A percentile compares a stretch with the other conserved stretches of the same genome.
These are phyloP conservation scores for Entoloma clypeatum DNA, from an alignment of 1,284 basidiomycete genomes.

Conservation along the genomic window DNA sequence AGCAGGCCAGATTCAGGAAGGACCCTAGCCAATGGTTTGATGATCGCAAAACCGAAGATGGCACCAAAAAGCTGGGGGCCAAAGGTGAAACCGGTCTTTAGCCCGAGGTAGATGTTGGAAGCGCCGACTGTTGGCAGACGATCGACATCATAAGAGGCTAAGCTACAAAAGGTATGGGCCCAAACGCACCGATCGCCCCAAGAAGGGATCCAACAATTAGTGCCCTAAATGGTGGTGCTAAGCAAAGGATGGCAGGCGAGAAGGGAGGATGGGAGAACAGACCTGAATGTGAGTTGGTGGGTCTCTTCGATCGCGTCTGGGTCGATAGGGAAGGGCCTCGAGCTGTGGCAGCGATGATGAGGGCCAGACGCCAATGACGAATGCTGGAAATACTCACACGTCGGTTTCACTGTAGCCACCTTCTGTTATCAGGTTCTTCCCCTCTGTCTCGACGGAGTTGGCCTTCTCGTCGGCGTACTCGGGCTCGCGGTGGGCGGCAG, in stretches of 20 bases:
- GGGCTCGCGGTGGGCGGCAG: constrained; percentile 12
- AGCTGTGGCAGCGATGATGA: constrained; percentile 20
- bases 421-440: too few relatives aligned
- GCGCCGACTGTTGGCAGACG: constrained; percentile 48
- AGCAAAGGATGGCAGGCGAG: not conserved
- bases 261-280: constrained; percentile 2
- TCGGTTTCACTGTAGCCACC: constrained; percentile 34
- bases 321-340: constrained; percentile 50
- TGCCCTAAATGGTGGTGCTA: constrained; percentile 34
- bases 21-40: constrained; percentile 54
- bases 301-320: constrained; percentile 48
- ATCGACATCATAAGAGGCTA: constrained; percentile 1
- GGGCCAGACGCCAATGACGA: not conserved
- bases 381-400: constrained; percentile 28
- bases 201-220: constrained; percentile 57
- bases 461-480: constrained; percentile 24
- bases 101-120: constrained; percentile 64
- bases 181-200: constrained; percentile 47
- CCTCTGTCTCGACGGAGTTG: constrained; percentile 17
- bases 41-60: constrained; percentile 63
- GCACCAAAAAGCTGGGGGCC: constrained; percentile 62
- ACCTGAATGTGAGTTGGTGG: constrained; percentile 53
- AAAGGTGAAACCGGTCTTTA: constrained; percentile 70
- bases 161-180: constrained; percentile 13
- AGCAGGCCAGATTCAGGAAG: constrained; percentile 44